Evolutionary conservation across 225 moss, liverwort and hornwort genomes (phyloP), one percentile per base, ranked within the genome.

Genomic region (Thuidium tamariscinum): DNA sequence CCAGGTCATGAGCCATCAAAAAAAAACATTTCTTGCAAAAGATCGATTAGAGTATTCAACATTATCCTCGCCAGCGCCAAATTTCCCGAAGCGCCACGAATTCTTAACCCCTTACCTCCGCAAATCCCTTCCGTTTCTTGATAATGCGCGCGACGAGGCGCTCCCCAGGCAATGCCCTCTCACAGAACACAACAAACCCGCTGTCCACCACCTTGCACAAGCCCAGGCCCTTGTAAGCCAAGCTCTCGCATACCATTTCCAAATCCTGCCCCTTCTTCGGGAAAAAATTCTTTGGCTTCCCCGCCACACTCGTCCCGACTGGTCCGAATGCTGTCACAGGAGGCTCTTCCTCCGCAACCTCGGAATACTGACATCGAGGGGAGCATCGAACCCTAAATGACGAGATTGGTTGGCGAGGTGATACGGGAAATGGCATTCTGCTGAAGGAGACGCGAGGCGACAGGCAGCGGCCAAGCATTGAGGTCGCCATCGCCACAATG

Each of bases 131-230:
- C 34, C 91, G 93, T 60, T 92, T 96, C 89, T 91, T 96, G 49
- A 94, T 60, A 42, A 99, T 93, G 49, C 98, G 95, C 21, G 96
- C 98, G 39, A 99, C 83, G 56, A 99, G 97, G 61, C 97, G 97
- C 89, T 99, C 98, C 39, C 98, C 98, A 30, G 98, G 98, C 61
- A 99, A 91, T 7, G 98, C 98, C 87, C 97, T 92, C 83, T 99
- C 98, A 79, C 98, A 99, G 84, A 99, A 94, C 32, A 99, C 95
- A 61, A 99, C 95, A 56, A 99, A 97, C 72, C 96, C 98, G 51
- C 92, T 95, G 37, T 95, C 97, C 36, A 95, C 95, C 64, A 96
- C 94, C 91, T 95, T 99, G 93, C 97, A 99, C 49, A 99, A 91
- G 34, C 98, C 97, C 82, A 91, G 89, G 36, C 98, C 98, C 90